phyloP scores from a whole-genome alignment of 2,329 filamentous ascomycete genomes.

The Monosporascus sp. region DNA sequence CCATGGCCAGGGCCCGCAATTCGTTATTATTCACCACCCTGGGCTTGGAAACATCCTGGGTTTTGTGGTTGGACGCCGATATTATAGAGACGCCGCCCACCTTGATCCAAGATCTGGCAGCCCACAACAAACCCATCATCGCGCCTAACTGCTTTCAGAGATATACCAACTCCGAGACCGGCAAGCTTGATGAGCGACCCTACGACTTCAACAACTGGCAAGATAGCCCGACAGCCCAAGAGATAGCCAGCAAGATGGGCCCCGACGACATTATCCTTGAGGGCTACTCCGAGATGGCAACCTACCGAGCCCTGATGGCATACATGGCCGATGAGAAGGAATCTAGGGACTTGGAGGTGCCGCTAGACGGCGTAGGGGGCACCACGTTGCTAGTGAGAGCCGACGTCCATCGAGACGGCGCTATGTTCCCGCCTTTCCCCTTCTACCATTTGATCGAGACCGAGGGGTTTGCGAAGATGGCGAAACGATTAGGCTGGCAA shows the following conservation, averaged over 20 bases:
- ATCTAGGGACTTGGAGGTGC: conserved; percentile 53
- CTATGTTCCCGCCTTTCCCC: conserved; percentile 95
- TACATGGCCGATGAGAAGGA: conserved; percentile 62
- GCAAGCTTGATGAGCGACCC: conserved; percentile 68
- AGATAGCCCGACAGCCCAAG: conserved; percentile 74
- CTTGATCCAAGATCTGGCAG: conserved; percentile 86
- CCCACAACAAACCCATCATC: conserved; percentile 83
- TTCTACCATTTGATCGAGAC: conserved; percentile 98
- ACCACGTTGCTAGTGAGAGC: conserved; percentile 91
- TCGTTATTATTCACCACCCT: conserved; percentile 92
- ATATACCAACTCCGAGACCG: conserved; percentile 65
- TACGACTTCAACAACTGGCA: conserved; percentile 99
- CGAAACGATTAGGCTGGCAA: conserved; percentile 77
- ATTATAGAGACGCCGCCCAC: conserved; percentile 80
- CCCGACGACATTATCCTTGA: conserved; percentile 90
- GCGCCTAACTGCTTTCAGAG: conserved; percentile 95
- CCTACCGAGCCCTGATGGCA: conserved; percentile 87
- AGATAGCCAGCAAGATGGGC: conserved; percentile 73
- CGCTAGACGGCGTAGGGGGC: conserved; percentile 88
- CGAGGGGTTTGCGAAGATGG: conserved; percentile 98
- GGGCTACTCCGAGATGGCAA: conserved; percentile 89
- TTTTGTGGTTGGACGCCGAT: conserved; percentile 92
- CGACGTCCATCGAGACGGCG: conserved; percentile 92
- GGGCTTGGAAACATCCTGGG: conserved; percentile 87
- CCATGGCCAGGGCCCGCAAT: conserved; percentile 92